A percentile compares a stretch with the other conserved stretches of the same genome.
These are phyloP conservation scores for Nidularia pulvinata DNA, from an alignment of 768 basidiomycete genomes.

Conservation along the genomic window DNA sequence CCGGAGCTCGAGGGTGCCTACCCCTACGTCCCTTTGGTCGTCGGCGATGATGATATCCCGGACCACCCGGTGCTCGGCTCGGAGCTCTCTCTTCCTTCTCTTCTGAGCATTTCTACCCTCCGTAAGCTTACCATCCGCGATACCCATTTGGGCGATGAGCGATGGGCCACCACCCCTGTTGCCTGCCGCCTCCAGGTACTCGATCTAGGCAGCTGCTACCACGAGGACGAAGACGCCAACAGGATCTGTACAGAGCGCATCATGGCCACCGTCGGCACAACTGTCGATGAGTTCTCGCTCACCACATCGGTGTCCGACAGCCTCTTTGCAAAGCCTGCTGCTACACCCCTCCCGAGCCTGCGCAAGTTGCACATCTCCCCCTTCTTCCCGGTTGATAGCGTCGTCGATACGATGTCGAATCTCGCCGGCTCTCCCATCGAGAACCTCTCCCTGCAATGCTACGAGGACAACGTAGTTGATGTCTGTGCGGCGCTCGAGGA, in stretches of 20 bases:
- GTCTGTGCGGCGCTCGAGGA: slow-evolving; percentile 54
- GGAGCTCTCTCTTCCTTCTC: slow-evolving; percentile 62
- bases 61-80: slow-evolving; percentile 51
- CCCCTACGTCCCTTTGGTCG: slow-evolving; percentile 59
- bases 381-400: slow-evolving; percentile 59
- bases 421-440: slow-evolving; percentile 63
- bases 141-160: slow-evolving; percentile 67
- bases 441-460: slow-evolving; percentile 55
- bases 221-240: slow-evolving; percentile 54
- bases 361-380: slow-evolving; percentile 60
- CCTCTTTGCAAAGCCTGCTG: slow-evolving; percentile 37
- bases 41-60: slow-evolving; percentile 62
- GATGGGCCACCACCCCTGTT: slow-evolving; percentile 53
- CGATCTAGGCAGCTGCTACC: slow-evolving; percentile 56
- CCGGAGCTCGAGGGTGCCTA: slow-evolving; percentile 53
- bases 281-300: slow-evolving; percentile 56
- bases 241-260: slow-evolving; percentile 56
- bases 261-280: slow-evolving; percentile 55
- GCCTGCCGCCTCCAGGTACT: slow-evolving; percentile 53
- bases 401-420: slow-evolving; percentile 57
- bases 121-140: slow-evolving; percentile 64
- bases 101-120: slow-evolving; percentile 64
- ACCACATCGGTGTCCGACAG: slow-evolving; percentile 42
- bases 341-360: slow-evolving; percentile 47
- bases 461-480: slow-evolving; percentile 62